Percentiles rank a stretch among this genome's conserved stretches.
Evolutionary conservation across 2,329 filamentous ascomycete genomes (phyloP).

Genomic region (Pseudogymnoascus sp.): DNA sequence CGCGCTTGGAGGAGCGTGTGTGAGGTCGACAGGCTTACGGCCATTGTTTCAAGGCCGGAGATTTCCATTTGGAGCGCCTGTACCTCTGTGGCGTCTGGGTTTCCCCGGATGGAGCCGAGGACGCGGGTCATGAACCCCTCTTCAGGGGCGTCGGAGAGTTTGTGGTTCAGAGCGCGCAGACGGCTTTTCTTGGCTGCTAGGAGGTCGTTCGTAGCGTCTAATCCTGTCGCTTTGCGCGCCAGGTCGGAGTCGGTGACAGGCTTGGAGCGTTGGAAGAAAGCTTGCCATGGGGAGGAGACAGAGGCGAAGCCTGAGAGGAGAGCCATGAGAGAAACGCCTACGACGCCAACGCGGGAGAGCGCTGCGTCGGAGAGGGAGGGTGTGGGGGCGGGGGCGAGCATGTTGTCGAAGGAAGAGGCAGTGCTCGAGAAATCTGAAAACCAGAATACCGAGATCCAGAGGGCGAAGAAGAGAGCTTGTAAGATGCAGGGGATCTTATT

Average conservation of each 20-base stretch:
- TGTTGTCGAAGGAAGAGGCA: constrained; percentile 19
- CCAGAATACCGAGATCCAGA: constrained; percentile 74
- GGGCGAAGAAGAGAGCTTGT: constrained; percentile 54
- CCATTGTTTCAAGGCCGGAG: constrained; percentile 73
- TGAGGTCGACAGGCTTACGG: constrained; percentile 60
- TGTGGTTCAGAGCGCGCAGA: constrained; percentile 63
- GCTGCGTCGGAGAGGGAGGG: constrained; percentile 43
- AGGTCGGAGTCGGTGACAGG: constrained; percentile 70
- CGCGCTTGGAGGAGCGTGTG: constrained; percentile 58
- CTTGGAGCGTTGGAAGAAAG: constrained; percentile 59
- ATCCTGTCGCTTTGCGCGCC: constrained; percentile 67
- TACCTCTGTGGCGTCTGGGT: constrained; percentile 52
- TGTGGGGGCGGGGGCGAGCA: constrained; percentile 14
- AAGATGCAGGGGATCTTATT: constrained; percentile 58
- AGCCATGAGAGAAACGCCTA: constrained; percentile 81
- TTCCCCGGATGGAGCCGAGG: constrained; percentile 63
- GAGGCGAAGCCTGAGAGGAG: constrained; percentile 83
- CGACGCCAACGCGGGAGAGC: constrained; percentile 69
- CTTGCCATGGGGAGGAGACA: constrained; percentile 83
- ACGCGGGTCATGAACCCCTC: constrained; percentile 66
- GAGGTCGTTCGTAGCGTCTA: constrained; percentile 76
- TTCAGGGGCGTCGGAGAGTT: constrained; percentile 40
- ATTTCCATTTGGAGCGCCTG: constrained; percentile 67
- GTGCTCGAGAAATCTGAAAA: constrained; percentile 43
- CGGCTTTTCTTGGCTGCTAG: constrained; percentile 67